These are phyloP conservation scores for Eucalyptus caleyi DNA, from an alignment of 345 rosid species.

Conservation along the genomic window DNA sequence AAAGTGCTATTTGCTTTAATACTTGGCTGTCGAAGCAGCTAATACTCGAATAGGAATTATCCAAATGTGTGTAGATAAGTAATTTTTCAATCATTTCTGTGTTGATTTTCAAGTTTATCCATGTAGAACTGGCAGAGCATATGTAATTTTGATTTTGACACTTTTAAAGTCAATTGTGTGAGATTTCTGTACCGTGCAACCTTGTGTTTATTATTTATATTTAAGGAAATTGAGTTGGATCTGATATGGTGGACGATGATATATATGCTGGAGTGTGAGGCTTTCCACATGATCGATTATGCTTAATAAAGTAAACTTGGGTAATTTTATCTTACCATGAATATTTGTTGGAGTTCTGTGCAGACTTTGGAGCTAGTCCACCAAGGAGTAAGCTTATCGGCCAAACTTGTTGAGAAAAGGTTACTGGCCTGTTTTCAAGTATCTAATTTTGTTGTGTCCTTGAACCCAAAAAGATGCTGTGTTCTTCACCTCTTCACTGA, in stretches of 20 bases:
- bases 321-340: neutral
- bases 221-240: neutral
- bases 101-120: neutral
- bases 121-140: neutral
- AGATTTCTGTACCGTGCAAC: neutral
- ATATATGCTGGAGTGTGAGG: neutral
- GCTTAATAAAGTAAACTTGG: neutral
- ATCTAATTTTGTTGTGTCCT: neutral
- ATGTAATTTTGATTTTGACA: neutral
- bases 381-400: constrained; percentile 39
- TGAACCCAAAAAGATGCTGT: neutral
- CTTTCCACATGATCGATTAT: neutral
- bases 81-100: neutral
- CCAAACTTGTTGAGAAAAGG: constrained; percentile 46
- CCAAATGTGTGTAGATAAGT: neutral
- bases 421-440: constrained; percentile 2
- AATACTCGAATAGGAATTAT: neutral
- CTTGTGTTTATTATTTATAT: neutral
- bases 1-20: neutral
- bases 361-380: constrained; percentile 56
- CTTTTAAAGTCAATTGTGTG: neutral
- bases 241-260: neutral
- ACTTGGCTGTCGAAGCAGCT: neutral
- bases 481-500: neutral
- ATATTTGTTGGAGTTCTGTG: neutral